Conservation (phyloP, 768 basidiomycete genomes). For the Inosperma sp. region DNA sequence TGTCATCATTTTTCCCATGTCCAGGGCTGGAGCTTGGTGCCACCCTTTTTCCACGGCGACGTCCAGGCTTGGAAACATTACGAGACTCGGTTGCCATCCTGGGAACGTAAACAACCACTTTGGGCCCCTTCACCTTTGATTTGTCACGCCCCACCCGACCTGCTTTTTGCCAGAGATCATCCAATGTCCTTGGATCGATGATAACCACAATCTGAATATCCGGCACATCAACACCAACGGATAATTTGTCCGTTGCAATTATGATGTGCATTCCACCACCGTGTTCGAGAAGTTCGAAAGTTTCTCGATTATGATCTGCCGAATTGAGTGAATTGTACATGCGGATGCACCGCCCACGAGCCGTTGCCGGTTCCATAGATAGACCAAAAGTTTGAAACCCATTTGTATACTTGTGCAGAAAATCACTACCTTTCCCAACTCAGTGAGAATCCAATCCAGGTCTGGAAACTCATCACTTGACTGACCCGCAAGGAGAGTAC, state of each 20-base stretch:
- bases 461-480: constrained; percentile 19
- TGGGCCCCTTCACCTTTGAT: constrained; percentile 2
- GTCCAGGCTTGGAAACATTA: neutral
- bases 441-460: constrained; percentile 25
- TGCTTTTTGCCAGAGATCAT: constrained; percentile 17
- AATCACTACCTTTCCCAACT: constrained; percentile 20
- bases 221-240: constrained; percentile 18
- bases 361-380: constrained; percentile 19
- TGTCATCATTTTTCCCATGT: neutral
- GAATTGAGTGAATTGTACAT: constrained; percentile 16
- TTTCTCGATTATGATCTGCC: constrained; percentile 11
- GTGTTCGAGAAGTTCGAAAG: constrained; percentile 14
- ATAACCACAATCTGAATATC: constrained; percentile 15
- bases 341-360: constrained; percentile 2
- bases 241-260: constrained; percentile 19
- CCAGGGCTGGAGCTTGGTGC: too few relatives aligned
- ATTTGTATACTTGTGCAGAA: constrained; percentile 24
- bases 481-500: constrained; percentile 15
- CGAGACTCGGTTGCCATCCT: neutral
- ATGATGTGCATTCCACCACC: constrained; percentile 7
- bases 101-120: constrained; percentile 16
- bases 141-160: constrained; percentile 15
- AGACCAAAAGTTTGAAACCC: constrained; percentile 19
- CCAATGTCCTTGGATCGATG: constrained; percentile 14
- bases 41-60: too few relatives aligned